These are phyloP conservation scores for Cyclotella baltica DNA, from an alignment of 108 stramenopile species.

Conservation along the genomic window DNA sequence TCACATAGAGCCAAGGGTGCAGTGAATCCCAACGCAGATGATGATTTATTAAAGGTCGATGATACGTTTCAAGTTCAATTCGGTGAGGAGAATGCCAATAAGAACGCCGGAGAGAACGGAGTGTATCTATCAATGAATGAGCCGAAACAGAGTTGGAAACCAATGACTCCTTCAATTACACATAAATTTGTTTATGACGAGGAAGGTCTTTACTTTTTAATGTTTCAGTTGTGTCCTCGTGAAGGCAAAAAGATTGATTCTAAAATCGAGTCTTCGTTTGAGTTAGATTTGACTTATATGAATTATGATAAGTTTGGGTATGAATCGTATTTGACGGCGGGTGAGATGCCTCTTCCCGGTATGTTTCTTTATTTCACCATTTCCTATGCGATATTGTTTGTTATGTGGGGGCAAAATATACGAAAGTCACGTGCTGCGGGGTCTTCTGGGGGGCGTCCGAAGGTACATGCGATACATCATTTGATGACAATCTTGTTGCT, in stretches of 20 bases:
- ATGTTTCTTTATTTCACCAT: constrained; percentile 87
- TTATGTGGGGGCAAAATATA: constrained; percentile 80
- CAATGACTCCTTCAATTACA: constrained; percentile 62
- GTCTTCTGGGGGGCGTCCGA: constrained; percentile 25
- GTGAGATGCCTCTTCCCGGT: constrained; percentile 88
- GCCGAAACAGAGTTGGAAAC: constrained; percentile 59
- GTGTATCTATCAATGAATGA: constrained; percentile 75
- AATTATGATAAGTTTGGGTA: constrained; percentile 82
- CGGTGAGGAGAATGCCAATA: constrained; percentile 44
- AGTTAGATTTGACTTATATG: constrained; percentile 84
- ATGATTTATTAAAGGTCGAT: constrained; percentile 51
- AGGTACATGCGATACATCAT: constrained; percentile 93
- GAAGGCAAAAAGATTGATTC: constrained; percentile 15
- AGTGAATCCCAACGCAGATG: constrained; percentile 53
- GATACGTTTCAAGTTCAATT: constrained; percentile 46
- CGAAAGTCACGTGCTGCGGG: constrained; percentile 26
- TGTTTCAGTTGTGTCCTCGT: constrained; percentile 85
- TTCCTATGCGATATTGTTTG: constrained; percentile 68
- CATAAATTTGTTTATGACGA: constrained; percentile 56
- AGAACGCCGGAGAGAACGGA: constrained; percentile 52
- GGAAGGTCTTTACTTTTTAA: constrained; percentile 91
- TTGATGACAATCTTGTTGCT: constrained; percentile 90
- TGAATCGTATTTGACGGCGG: constrained; percentile 89
- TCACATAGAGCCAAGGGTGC: constrained; percentile 34
- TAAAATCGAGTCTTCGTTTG: constrained; percentile 78